Conservation (phyloP, 2,329 filamentous ascomycete species). For the Albophoma yamanashiensis region DNA sequence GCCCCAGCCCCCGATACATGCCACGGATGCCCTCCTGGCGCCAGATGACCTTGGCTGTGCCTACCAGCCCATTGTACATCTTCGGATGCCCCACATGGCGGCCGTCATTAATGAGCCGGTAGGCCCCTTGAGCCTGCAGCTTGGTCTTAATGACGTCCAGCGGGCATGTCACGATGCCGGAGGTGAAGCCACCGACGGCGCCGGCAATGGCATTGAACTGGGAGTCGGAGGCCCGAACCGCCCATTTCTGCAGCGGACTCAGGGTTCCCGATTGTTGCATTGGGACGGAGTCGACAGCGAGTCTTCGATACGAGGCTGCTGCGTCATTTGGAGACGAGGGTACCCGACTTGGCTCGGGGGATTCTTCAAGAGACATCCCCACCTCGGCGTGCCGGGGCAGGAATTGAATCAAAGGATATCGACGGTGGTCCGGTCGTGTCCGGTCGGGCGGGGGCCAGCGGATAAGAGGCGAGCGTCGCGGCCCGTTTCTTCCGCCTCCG, state of each 20-base stretch:
- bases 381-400: constrained; percentile 2
- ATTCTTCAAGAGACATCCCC: constrained; percentile 43
- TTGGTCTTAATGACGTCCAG: constrained; percentile 99
- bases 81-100: constrained; percentile 37
- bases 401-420: neutral
- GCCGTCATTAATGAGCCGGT: constrained; percentile 42
- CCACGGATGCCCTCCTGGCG: constrained; percentile 78
- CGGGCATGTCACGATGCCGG: constrained; percentile 89
- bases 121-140: constrained; percentile 87
- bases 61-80: constrained; percentile 78
- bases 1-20: constrained; percentile 86
- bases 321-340: constrained; percentile 24
- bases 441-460: neutral
- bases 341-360: constrained; percentile 20
- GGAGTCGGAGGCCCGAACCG: constrained; percentile 43
- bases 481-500: neutral
- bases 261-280: constrained; percentile 19
- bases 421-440: neutral
- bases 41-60: constrained; percentile 80
- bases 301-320: constrained; percentile 19
- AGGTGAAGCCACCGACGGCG: constrained; percentile 81
- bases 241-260: constrained; percentile 45
- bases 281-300: constrained; percentile 14
- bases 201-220: constrained; percentile 79
- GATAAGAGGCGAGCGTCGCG: neutral